These are phyloP conservation scores for Skeletonema grethae DNA, from an alignment of 108 stramenopile genomes.

Conservation along the genomic window DNA sequence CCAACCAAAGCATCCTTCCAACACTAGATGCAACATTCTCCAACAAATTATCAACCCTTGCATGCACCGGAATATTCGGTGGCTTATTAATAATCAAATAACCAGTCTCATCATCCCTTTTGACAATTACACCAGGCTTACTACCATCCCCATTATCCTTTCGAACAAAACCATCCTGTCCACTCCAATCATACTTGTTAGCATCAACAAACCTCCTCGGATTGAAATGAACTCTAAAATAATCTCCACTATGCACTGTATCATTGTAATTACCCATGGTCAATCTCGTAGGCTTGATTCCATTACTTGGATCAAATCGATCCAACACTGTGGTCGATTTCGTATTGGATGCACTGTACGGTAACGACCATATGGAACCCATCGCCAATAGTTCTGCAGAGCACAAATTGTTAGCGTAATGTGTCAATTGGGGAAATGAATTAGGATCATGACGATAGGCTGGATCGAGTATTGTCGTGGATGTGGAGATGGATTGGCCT, in stretches of 20 bases:
- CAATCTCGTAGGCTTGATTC: slow-evolving; percentile 64
- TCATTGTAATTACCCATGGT: slow-evolving; percentile 47
- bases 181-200: slow-evolving; percentile 64
- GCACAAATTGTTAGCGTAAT: not conserved
- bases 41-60: slow-evolving; percentile 79
- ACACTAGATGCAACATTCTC: slow-evolving; percentile 78
- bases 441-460: slow-evolving; percentile 46
- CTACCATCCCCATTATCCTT: not conserved
- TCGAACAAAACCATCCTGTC: not conserved
- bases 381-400: slow-evolving; percentile 62
- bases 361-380: slow-evolving; percentile 79
- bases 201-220: slow-evolving; percentile 75
- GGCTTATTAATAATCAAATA: slow-evolving; percentile 83
- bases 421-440: slow-evolving; percentile 15
- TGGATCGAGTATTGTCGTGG: slow-evolving; percentile 30
- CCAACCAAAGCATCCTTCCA: slow-evolving; percentile 40
- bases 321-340: slow-evolving; percentile 6
- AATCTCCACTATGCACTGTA: slow-evolving; percentile 60
- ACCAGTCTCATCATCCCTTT: slow-evolving; percentile 45
- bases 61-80: slow-evolving; percentile 74
- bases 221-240: slow-evolving; percentile 78
- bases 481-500: slow-evolving; percentile 23
- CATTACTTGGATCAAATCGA: slow-evolving; percentile 46
- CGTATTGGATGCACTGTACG: slow-evolving; percentile 15
- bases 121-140: slow-evolving; percentile 63